phyloP scores from a whole-genome alignment of 257 asterid species.

The Salvia miltiorrhiza region DNA sequence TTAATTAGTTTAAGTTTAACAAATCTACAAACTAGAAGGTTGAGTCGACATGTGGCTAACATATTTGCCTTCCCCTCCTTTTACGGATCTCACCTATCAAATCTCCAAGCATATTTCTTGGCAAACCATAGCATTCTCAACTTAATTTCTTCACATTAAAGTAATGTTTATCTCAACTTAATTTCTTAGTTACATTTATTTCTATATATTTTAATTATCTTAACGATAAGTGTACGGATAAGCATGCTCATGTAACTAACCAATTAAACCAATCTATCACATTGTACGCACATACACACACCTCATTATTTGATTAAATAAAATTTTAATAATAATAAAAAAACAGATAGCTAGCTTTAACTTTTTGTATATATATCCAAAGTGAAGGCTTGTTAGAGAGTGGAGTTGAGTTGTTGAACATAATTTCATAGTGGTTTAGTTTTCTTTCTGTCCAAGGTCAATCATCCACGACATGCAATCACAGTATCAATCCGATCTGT shows the following conservation, averaged over 20 bases:
- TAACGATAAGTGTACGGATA: not conserved
- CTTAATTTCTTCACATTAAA: not conserved
- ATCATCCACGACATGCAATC: conserved; percentile 21
- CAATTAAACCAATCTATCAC: not conserved
- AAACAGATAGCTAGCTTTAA: not conserved
- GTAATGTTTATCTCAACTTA: conserved; percentile 7
- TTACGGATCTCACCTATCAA: not conserved
- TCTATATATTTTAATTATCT: not conserved
- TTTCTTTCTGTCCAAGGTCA: not conserved
- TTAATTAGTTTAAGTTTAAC: conserved; percentile 6
- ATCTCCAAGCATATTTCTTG: not conserved
- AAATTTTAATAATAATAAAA: not conserved
- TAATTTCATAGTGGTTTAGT: not conserved
- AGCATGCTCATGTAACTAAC: not conserved
- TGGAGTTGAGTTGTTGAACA: not conserved
- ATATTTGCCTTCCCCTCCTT: not conserved
- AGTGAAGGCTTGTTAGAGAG: not conserved
- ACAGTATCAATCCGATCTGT: conserved; percentile 58
- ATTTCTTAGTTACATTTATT: too few relatives aligned
- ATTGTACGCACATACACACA: not conserved
- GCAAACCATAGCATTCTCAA: not conserved
- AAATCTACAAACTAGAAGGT: conserved; percentile 30
- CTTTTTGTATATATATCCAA: not conserved
- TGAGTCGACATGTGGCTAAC: conserved; percentile 22
- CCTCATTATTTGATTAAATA: not conserved